Percentiles rank a stretch among this genome's conserved stretches.
These are phyloP conservation scores for Hypomyces perniciosus DNA, from an alignment of 2,329 filamentous ascomycete species.

Conservation along the genomic window DNA sequence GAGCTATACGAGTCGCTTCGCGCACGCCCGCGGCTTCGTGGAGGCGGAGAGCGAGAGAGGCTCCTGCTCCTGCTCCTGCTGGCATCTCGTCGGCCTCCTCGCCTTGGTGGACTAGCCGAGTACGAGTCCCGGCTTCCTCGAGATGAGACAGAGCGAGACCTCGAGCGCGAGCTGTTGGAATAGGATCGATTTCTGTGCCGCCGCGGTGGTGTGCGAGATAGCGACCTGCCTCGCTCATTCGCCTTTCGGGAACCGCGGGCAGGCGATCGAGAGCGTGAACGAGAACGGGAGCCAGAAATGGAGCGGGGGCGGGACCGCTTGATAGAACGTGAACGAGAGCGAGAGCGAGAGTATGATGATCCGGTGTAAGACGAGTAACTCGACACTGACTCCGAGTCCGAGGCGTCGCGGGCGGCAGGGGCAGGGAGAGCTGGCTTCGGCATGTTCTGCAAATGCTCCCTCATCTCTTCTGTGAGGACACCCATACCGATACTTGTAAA, in stretches of 20 bases:
- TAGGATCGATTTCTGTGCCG: constrained; percentile 31
- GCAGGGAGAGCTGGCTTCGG: constrained; percentile 77
- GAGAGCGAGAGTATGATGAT: constrained; percentile 43
- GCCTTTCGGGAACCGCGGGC: constrained; percentile 16
- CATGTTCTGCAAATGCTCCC: constrained; percentile 81
- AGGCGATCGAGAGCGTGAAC: constrained; percentile 14
- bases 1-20: constrained; percentile 27
- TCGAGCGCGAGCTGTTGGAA: constrained; percentile 39
- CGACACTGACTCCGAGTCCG: constrained; percentile 66
- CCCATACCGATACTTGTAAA: constrained; percentile 98
- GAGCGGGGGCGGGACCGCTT: constrained; percentile 23
- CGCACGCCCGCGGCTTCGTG: constrained; percentile 22
- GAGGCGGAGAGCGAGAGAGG: constrained; percentile 25
- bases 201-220: constrained; percentile 24
- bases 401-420: constrained; percentile 51
- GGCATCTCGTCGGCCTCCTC: constrained; percentile 18
- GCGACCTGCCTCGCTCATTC: constrained; percentile 22
- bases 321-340: constrained; percentile 3
- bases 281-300: constrained; percentile 21
- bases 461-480: constrained; percentile 88
- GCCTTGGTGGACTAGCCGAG: constrained; percentile 27
- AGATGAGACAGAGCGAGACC: constrained; percentile 29
- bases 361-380: constrained; percentile 72
- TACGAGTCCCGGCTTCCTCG: constrained; percentile 19
- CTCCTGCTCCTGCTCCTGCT: constrained; percentile 19